Percentiles rank a stretch among this genome's conserved stretches.
phyloP scores from a whole-genome alignment of 2,329 filamentous ascomycete genomes.

The Phoma sp. region DNA sequence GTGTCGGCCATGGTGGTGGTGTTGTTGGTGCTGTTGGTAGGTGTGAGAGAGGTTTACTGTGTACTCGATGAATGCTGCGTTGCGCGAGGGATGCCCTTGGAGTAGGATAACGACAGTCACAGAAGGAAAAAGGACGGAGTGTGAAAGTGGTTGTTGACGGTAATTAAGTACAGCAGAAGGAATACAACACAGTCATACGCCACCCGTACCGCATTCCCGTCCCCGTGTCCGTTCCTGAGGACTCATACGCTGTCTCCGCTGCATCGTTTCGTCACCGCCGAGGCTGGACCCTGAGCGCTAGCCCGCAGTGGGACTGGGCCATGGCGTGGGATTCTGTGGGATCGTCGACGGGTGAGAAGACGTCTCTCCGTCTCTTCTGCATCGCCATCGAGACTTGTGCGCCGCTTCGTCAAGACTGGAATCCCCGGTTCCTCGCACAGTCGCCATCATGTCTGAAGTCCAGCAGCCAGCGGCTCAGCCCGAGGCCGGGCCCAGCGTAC shows the following conservation, averaged over 20 bases:
- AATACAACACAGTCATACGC: no score
- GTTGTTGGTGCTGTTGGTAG: conserved; percentile 23
- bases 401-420: conserved; percentile 17
- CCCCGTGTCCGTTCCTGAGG: neutral
- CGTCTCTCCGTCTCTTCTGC: neutral
- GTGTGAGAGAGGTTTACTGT: neutral
- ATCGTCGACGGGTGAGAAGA: no score
- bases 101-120: no score
- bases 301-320: neutral
- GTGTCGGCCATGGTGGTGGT: neutral
- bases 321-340: neutral
- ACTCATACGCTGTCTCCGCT: neutral
- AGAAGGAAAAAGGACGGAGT: no score
- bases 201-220: no score
- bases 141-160: no score
- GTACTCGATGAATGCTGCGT: neutral
- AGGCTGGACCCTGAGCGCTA: conserved; percentile 23
- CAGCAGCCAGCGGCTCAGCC: conserved; percentile 29
- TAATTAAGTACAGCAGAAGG: no score
- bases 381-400: neutral
- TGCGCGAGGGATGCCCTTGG: no score
- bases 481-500: conserved; percentile 33
- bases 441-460: conserved; percentile 41
- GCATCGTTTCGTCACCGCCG: conserved; percentile 24
- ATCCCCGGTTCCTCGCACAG: conserved; percentile 14